A percentile compares a stretch with the other conserved stretches of the same genome.
Evolutionary conservation across 129 eudicot species (phyloP).

Genomic region (Helianthus annuus): HanXRQr2.0-SUNRISE NC_035442.2:57565713-57566212

Average conservation of each 20-base stretch:
- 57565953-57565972: background rate
- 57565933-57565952: background rate
- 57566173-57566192: background rate
- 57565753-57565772: too few species aligned
- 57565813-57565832: too few species aligned
- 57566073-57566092: background rate
- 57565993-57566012: background rate
- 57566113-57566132: background rate
- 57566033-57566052: background rate
- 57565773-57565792: too few species aligned
- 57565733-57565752: too few species aligned
- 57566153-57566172: background rate
- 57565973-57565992: too few species aligned
- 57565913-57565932: background rate
- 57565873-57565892: too few species aligned
- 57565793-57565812: too few species aligned
- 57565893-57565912: too few species aligned
- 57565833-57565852: too few species aligned
- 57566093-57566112: background rate
- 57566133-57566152: constrained; percentile 7
- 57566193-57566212: background rate
- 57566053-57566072: constrained; percentile 1
- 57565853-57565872: too few species aligned
- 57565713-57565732: too few species aligned
- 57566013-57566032: background rate